Conservation (phyloP, 306 rosid species). For the Psophocarpus tetragonolobus region DNA sequence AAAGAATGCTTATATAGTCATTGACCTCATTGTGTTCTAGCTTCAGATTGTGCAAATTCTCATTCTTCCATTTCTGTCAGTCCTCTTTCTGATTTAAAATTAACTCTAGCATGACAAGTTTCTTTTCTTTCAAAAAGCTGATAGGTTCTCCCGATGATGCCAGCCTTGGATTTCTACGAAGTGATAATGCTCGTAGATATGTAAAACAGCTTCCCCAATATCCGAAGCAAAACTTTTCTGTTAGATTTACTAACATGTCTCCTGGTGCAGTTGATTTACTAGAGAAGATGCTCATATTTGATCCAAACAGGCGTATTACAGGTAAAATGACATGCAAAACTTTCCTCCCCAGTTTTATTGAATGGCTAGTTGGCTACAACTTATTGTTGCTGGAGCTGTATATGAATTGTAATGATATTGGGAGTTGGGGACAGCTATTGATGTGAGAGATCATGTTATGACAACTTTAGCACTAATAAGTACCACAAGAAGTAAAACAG, state of each 20-base stretch:
- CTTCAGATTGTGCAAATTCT: constrained; percentile 5
- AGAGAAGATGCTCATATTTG: constrained; percentile 96
- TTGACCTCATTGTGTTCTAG: not conserved
- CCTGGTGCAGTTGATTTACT: constrained; percentile 82
- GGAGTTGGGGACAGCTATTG: not conserved
- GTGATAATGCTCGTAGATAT: constrained; percentile 89
- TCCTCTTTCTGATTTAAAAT: constrained; percentile 8
- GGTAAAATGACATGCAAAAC: constrained; percentile 51
- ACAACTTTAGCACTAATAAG: not conserved
- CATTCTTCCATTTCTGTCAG: constrained; percentile 11
- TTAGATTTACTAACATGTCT: constrained; percentile 72
- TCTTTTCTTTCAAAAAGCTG: constrained; percentile 58
- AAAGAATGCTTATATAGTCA: not conserved
- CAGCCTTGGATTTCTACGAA: constrained; percentile 89
- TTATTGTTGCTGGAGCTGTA: not conserved
- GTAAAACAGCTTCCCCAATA: constrained; percentile 86
- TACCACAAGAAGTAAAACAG: not conserved
- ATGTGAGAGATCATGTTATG: not conserved
- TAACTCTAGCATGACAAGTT: constrained; percentile 6
- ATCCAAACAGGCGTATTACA: constrained; percentile 87
- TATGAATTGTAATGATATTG: not conserved
- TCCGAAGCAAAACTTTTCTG: constrained; percentile 67
- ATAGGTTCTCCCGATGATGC: constrained; percentile 96
- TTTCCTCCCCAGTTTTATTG: not conserved
- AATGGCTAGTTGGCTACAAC: not conserved